Evolutionary conservation across 768 basidiomycete species (phyloP).

Genomic region (Cantharellus cinnabarinus): DNA sequence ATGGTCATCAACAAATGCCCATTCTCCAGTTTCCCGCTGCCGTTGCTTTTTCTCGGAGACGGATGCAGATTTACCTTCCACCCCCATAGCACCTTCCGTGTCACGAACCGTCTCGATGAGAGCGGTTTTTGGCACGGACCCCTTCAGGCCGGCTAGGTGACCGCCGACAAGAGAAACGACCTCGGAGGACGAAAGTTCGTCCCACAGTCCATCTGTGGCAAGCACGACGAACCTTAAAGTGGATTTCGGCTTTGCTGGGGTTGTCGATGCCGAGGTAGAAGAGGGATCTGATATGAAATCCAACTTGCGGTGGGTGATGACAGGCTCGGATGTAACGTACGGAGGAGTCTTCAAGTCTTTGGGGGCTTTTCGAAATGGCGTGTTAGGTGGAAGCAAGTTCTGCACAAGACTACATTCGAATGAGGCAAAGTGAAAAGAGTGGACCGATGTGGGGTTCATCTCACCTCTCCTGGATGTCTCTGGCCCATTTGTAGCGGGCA

Average conservation of each 20-base stretch:
- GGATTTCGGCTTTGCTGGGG: conserved; percentile 8
- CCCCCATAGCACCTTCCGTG: conserved; percentile 11
- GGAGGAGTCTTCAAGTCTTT: conserved; percentile 63
- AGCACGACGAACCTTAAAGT: conserved; percentile 62
- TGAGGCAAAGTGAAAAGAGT: not conserved
- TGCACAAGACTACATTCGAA: conserved; percentile 2
- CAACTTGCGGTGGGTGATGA: conserved; percentile 58
- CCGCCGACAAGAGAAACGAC: conserved; percentile 76
- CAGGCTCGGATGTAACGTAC: conserved; percentile 75
- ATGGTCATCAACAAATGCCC: conserved; percentile 68
- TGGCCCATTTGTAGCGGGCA: conserved; percentile 75
- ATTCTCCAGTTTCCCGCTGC: conserved; percentile 16
- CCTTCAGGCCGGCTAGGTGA: conserved; percentile 51
- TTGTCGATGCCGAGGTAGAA: conserved; percentile 9
- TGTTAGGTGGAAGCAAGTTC: conserved; percentile 13
- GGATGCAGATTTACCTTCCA: conserved; percentile 27
- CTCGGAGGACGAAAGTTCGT: conserved; percentile 47
- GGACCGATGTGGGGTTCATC: conserved; percentile 10
- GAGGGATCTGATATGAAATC: conserved; percentile 22
- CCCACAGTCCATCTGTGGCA: conserved; percentile 72
- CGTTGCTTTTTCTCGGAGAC: conserved; percentile 12
- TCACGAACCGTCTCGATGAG: conserved; percentile 38
- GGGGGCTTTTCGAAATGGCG: conserved; percentile 38
- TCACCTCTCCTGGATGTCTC: conserved; percentile 49
- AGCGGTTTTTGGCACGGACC: conserved; percentile 36